Percentiles rank a stretch among this genome's conserved stretches.
Conservation (phyloP, 2,329 filamentous ascomycete species). For the Verticillium dahliae region DNA sequence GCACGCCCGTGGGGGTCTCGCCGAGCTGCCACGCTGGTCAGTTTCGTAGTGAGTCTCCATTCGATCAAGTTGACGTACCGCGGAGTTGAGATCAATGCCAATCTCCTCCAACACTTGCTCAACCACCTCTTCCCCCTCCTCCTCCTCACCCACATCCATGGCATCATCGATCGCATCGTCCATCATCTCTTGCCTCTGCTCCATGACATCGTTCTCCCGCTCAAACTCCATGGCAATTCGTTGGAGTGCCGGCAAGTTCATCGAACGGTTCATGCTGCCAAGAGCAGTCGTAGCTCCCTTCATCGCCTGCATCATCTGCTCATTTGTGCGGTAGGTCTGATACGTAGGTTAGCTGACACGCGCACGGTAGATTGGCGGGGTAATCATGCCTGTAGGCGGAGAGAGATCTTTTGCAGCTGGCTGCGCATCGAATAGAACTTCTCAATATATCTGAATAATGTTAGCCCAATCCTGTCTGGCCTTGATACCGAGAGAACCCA, state of each 20-base stretch:
- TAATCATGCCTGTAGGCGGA: constrained; percentile 74
- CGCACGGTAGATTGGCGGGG: neutral
- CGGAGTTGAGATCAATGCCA: constrained; percentile 83
- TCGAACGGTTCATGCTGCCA: constrained; percentile 94
- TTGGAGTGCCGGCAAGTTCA: constrained; percentile 94
- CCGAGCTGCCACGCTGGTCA: constrained; percentile 59
- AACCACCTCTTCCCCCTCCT: constrained; percentile 94
- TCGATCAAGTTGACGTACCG: constrained; percentile 51
- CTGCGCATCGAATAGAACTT: constrained; percentile 99
- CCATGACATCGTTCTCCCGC: constrained; percentile 98
- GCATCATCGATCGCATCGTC: constrained; percentile 97
- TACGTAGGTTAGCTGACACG: neutral
- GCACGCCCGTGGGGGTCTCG: constrained; percentile 80
- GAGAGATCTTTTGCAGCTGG: constrained; percentile 89
- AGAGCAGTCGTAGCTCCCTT: constrained; percentile 91
- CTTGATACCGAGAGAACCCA: constrained; percentile 22
- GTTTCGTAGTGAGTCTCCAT: neutral
- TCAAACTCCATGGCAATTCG: constrained; percentile 99
- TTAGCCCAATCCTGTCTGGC: neutral
- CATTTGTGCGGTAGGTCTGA: constrained; percentile 93
- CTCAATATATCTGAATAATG: constrained; percentile 69
- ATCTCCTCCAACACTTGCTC: constrained; percentile 97
- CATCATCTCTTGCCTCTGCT: constrained; percentile 99
- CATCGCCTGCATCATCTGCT: constrained; percentile 99
- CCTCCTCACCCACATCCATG: constrained; percentile 82